Conservation (phyloP, 2,329 filamentous ascomycete genomes). For the Penicillium sp. region DNA sequence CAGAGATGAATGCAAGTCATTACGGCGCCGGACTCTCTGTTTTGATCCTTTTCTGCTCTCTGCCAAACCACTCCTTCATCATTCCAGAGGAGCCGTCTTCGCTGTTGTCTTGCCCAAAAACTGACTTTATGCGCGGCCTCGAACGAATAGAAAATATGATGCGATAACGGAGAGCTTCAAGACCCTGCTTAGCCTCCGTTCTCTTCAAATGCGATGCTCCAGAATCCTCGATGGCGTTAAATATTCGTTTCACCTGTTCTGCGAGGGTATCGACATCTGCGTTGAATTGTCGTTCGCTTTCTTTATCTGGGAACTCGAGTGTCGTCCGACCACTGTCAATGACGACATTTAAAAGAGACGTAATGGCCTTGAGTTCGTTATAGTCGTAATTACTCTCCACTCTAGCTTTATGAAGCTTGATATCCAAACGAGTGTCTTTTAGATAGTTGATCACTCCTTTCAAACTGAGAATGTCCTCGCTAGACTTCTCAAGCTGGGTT, state of each 20-base stretch:
- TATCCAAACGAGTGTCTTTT: slow-evolving; percentile 30
- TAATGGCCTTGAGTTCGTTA: slow-evolving; percentile 59
- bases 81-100: slow-evolving; percentile 9
- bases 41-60: background rate
- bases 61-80: background rate
- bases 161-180: slow-evolving; percentile 72
- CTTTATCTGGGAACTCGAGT: slow-evolving; percentile 27
- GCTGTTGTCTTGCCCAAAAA: slow-evolving; percentile 28
- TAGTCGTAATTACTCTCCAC: slow-evolving; percentile 52
- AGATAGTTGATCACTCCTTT: slow-evolving; percentile 26
- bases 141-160: slow-evolving; percentile 69
- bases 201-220: slow-evolving; percentile 68
- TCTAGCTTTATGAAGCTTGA: slow-evolving; percentile 24
- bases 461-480: slow-evolving; percentile 27
- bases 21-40: background rate
- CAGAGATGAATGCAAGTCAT: background rate
- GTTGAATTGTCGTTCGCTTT: slow-evolving; percentile 59
- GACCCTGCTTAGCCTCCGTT: slow-evolving; percentile 70
- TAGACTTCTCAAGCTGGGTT: slow-evolving; percentile 23
- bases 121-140: slow-evolving; percentile 48
- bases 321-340: slow-evolving; percentile 60
- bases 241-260: slow-evolving; percentile 53
- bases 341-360: slow-evolving; percentile 68
- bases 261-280: slow-evolving; percentile 64
- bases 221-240: slow-evolving; percentile 65